These are phyloP conservation scores for Austroboletus novae-zelandiae DNA, from an alignment of 1,284 basidiomycete genomes.

Conservation along the genomic window DNA sequence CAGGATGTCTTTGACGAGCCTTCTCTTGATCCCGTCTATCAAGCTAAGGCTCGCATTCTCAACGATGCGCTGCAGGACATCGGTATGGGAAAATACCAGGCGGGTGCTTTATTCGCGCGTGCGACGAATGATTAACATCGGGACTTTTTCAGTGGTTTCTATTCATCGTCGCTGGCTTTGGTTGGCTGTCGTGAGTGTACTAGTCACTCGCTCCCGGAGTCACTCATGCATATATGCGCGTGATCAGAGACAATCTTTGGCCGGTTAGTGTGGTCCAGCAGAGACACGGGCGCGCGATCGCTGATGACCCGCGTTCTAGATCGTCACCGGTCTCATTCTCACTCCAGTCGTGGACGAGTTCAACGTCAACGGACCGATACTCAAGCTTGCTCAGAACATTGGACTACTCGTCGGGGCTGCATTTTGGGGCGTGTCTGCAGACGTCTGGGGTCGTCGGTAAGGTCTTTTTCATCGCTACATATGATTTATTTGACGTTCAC, in stretches of 20 bases:
- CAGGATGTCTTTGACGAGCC: constrained; percentile 47
- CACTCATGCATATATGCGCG: constrained; percentile 4
- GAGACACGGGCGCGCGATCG: background rate
- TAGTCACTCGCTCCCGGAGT: background rate
- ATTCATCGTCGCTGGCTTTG: constrained; percentile 61
- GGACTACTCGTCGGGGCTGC: constrained; percentile 67
- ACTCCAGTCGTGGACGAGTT: constrained; percentile 56
- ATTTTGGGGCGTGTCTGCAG: constrained; percentile 60
- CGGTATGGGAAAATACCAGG: constrained; percentile 73
- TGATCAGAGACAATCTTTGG: constrained; percentile 59
- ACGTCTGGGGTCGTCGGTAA: constrained; percentile 58
- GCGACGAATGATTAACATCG: constrained; percentile 1
- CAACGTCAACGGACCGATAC: constrained; percentile 47
- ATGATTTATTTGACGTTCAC: constrained; percentile 3
- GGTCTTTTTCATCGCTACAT: constrained; percentile 2
- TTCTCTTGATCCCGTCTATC: constrained; percentile 59
- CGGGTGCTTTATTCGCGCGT: constrained; percentile 20
- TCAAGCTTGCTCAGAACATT: constrained; percentile 54
- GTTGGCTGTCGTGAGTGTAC: constrained; percentile 62
- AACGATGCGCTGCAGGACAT: constrained; percentile 69
- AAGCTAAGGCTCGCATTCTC: constrained; percentile 58
- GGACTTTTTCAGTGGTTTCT: constrained; percentile 41
- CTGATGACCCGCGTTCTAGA: constrained; percentile 28
- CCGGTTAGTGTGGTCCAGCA: constrained; percentile 41
- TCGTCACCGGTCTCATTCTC: constrained; percentile 56